Conservation (phyloP, 2,329 filamentous ascomycete species). For the Alternaria metachromatica region DNA sequence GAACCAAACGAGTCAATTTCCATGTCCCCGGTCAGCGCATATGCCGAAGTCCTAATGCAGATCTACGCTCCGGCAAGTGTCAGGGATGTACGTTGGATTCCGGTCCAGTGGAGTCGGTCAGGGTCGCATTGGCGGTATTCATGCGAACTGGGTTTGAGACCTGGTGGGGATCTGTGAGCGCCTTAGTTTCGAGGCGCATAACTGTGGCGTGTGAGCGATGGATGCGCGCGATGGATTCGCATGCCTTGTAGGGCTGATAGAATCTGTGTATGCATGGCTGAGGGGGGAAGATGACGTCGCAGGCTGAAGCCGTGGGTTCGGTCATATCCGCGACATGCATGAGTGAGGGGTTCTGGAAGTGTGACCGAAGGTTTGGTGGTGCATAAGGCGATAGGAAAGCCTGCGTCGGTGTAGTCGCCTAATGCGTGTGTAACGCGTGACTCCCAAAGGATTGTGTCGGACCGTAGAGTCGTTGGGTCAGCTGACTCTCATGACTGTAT, state of each 20-base stretch:
- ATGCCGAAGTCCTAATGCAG: conserved; percentile 1
- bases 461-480: neutral
- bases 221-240: conserved; percentile 8
- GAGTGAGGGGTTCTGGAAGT: conserved; percentile 14
- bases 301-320: neutral
- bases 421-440: neutral
- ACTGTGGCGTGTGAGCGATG: conserved; percentile 2
- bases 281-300: neutral
- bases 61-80: neutral
- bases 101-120: neutral
- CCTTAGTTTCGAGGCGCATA: conserved; percentile 11
- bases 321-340: conserved; percentile 7
- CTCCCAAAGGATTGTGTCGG: neutral
- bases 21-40: neutral
- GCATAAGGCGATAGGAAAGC: neutral
- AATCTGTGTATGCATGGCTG: conserved; percentile 7
- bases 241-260: conserved; percentile 17
- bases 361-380: neutral
- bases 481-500: neutral
- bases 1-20: neutral
- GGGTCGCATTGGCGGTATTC: conserved; percentile 6
- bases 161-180: conserved; percentile 9
- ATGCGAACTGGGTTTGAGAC: conserved; percentile 9
- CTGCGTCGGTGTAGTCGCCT: neutral
- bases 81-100: neutral